Evolutionary conservation across 257 asterid species (phyloP).

Genomic region (Lithospermum erythrorhizon): DNA sequence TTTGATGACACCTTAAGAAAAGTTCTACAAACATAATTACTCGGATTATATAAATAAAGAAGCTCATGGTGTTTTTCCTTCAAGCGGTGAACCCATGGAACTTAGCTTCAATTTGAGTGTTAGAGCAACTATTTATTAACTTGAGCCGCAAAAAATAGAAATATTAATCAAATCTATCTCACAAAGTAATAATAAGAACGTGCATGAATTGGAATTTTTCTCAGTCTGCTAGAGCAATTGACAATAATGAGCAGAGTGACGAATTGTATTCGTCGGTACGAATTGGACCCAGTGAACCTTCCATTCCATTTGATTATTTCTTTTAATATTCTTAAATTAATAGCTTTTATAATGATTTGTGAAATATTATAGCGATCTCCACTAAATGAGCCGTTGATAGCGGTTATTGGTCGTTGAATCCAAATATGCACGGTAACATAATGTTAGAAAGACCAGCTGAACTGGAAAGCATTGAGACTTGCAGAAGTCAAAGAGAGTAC

Average conservation of each 20-base stretch:
- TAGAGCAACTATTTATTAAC: too few relatives aligned
- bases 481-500: too few relatives aligned
- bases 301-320: conserved; percentile 7
- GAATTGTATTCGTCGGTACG: too few relatives aligned
- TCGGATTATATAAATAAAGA: too few relatives aligned
- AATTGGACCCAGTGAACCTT: conserved; percentile 24
- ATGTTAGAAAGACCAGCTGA: too few relatives aligned
- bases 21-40: too few relatives aligned
- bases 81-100: too few relatives aligned
- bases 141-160: neutral
- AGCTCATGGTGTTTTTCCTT: too few relatives aligned
- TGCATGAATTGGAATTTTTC: conserved; percentile 17
- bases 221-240: neutral
- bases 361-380: conserved; percentile 12
- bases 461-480: too few relatives aligned
- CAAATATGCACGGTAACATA: too few relatives aligned
- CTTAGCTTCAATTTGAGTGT: too few relatives aligned
- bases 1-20: too few relatives aligned
- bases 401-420: conserved; percentile 47
- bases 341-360: neutral
- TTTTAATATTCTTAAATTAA: conserved; percentile 1
- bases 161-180: neutral
- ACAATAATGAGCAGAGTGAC: neutral
- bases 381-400: conserved; percentile 41
- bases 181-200: neutral